Evolutionary conservation across 306 rosid genomes (phyloP).

Genomic region (Prinsepia uniflora): DNA sequence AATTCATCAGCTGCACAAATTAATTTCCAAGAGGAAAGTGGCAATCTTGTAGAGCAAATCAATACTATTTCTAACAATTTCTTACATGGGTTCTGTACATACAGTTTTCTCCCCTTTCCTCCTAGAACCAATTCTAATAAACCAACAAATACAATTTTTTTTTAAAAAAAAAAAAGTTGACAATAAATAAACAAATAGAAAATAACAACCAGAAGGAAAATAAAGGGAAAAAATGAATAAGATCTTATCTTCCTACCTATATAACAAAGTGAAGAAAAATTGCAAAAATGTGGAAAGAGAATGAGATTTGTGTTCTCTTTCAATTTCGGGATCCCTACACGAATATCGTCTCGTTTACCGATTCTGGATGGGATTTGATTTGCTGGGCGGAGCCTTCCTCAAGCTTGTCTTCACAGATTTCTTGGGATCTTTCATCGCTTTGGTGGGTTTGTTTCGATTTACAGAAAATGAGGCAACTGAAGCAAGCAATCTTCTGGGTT

Average conservation of each 20-base stretch:
- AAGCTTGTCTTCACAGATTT: conserved; percentile 47
- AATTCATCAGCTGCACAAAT: neutral
- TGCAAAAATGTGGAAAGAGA: conserved; percentile 36
- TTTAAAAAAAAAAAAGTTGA: neutral
- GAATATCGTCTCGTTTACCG: conserved; percentile 30
- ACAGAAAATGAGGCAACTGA: conserved; percentile 31
- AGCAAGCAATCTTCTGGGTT: conserved; percentile 44
- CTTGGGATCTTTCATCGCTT: conserved; percentile 34
- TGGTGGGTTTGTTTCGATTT: conserved; percentile 28
- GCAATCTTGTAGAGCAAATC: conserved; percentile 5
- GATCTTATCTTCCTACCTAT: conserved; percentile 41
- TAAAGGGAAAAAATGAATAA: conserved; percentile 16
- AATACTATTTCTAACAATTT: conserved; percentile 14
- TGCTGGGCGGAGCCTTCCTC: conserved; percentile 57
- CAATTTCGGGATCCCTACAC: conserved; percentile 27
- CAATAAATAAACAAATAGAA: conserved; percentile 7
- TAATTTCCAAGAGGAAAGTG: neutral
- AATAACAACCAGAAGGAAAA: conserved; percentile 1
- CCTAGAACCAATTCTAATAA: conserved; percentile 19
- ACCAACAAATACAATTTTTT: conserved; percentile 4
- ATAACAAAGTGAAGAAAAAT: conserved; percentile 24
- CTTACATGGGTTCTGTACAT: conserved; percentile 20
- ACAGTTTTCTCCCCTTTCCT: conserved; percentile 25
- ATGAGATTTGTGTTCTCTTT: conserved; percentile 27
- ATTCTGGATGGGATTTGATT: conserved; percentile 70